Conservation (phyloP, 148 eudicot genomes). For the Vaccinium myrtillus region DNA sequence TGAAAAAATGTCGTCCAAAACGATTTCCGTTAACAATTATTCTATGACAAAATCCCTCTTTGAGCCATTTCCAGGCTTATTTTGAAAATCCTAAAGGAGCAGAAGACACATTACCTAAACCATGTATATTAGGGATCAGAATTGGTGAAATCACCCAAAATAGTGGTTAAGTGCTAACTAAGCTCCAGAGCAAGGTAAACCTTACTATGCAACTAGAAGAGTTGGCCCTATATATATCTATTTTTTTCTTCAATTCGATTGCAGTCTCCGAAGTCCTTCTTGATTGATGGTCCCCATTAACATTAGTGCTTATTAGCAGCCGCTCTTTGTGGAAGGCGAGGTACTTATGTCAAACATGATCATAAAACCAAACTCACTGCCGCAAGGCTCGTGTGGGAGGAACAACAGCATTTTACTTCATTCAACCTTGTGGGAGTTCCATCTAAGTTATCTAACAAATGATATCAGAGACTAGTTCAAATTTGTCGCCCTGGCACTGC, state of each 20-base stretch:
- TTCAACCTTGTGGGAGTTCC: not conserved
- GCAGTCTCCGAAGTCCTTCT: not conserved
- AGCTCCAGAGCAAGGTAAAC: not conserved
- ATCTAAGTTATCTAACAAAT: not conserved
- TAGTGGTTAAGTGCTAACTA: not conserved
- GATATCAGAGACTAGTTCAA: not conserved
- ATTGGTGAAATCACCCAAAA: constrained; percentile 1
- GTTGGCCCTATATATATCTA: not conserved
- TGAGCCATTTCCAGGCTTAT: not conserved
- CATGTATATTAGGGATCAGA: not conserved
- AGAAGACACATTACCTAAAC: not conserved
- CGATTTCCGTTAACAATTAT: not conserved
- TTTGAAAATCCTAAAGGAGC: not conserved
- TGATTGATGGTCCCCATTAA: not conserved
- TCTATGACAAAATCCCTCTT: not conserved
- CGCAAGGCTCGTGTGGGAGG: not conserved
- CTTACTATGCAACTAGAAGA: not conserved
- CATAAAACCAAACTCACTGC: not conserved
- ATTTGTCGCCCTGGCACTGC: not conserved
- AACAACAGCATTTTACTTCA: not conserved
- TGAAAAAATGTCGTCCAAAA: not conserved
- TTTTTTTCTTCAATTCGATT: not conserved
- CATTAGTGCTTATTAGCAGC: not conserved
- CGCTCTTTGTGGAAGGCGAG: not conserved
- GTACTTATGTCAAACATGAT: not conserved